Base-by-base conservation (phyloP, 495 filamentous ascomycete species). In the Aspergillus ellipticus region DNA sequence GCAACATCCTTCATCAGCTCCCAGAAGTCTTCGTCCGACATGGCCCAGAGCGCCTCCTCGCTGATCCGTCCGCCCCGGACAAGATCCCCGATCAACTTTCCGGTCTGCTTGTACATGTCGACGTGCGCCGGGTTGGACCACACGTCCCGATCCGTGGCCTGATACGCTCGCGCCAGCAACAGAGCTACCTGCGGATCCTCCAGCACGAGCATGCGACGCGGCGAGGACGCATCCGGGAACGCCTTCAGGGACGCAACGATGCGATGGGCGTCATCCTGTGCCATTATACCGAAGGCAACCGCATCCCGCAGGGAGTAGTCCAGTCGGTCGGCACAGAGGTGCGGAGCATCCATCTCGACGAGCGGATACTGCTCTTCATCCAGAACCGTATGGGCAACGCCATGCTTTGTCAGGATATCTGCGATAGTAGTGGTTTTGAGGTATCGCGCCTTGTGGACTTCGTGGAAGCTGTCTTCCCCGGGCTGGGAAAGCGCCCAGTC, bases 261-360 rank as follows among this genome's bases (percentile, higher is more conserved):
- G 11, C 55, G 33, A 21, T 41, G 58, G 0, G 64, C 68, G 5
- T 71, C 59, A 43, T 68, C 53, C 0, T 70, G 48, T 2, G 61
- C 19, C 35, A 77, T 59, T 28, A 70, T 72, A 0, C 60, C 65
- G 33, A 72, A 72, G 2, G 55, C 63, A 11, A 73, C 64, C 0
- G 71, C 51, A 46, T 77, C 74, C 15, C 74, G 72, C 6, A 77
- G 60, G 28, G 69, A 66, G 43, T 77, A 77, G 59, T 77, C 74
- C 8, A 77, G 61, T 8, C 74, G 65, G 53, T 77, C 74, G 17
- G 74, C 72, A 53, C 74, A 77, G 0, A 77, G 67, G 16, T 71
- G 72, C 6, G 74, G 74, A 20, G 74, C 56, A 15, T 63, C 64
- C 66, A 59, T 66, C 54, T 77, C 74, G 16, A 77, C 74, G 9